Evolutionary conservation across 208 protist genomes (phyloP), one percentile per base, ranked within the genome.

Genomic region (Angomonas deanei): DNA sequence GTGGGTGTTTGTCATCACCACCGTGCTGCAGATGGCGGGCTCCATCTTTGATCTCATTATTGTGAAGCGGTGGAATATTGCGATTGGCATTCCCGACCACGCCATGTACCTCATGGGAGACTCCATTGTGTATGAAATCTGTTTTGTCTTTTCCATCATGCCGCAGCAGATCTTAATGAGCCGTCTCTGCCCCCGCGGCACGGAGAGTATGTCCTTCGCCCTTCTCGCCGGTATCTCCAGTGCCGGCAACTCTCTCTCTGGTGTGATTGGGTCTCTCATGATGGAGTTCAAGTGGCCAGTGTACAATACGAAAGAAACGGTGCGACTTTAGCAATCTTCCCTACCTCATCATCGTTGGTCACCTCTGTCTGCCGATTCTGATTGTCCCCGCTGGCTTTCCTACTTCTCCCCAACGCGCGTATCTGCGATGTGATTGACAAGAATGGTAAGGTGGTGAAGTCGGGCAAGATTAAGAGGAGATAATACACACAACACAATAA

Each of bases 181-280:
- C 3, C 87, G 84, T 32, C 67, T 96, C 15, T 92, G 85, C 54
- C 87, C 91, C n/a, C 77, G 78, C n/a, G 86, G 84, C 0, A 74
- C 84, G 24, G 89, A 96, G 69, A 66, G 70, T 23, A 93, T 89
- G 66, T 78, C 90, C 48, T 86, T 84, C 26, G 82, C 90, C 11
- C 65, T 93, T 10, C 66, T 96, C 11, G 86, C 76, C 4, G 85
- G 86, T 10, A 86, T 88, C 42, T 61, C 82, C 19, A 81, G 86
- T 61, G 70, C 93, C 48, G 89, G 86, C 17, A 32, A 28, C 19
- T 72, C 70, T 23, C 66, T 84, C 1, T 70, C 80, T 4, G 53
- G 46, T 24, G 65, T 71, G 0, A 69, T 86, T 34, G 82, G 77
- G 3, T 73, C 71, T 32, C 11, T 87, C 24, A 46, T 92, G 31